Conservation (phyloP, 495 filamentous ascomycete species). For the Penicillium waksmanii region DNA sequence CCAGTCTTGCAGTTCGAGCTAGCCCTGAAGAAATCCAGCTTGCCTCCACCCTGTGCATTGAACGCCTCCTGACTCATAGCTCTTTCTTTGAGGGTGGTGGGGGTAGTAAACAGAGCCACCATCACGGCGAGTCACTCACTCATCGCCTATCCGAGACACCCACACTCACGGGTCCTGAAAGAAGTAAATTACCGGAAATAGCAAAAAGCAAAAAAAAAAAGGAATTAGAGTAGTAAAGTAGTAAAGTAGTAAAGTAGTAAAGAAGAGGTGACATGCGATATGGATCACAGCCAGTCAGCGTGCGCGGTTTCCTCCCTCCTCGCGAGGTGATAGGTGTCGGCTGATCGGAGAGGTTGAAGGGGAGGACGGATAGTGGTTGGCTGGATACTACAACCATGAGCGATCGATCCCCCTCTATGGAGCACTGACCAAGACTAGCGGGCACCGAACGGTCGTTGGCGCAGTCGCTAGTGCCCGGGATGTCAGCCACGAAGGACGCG, state of each 20-base stretch:
- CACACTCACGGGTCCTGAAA: slow-evolving; percentile 9
- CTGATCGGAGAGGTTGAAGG: slow-evolving; percentile 23
- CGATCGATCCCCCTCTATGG: slow-evolving; percentile 1
- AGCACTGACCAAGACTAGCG: slow-evolving; percentile 7
- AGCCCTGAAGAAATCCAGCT: not conserved
- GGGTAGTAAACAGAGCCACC: slow-evolving; percentile 8
- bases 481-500: slow-evolving; percentile 12
- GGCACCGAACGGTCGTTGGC: not conserved
- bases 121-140: not conserved
- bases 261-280: slow-evolving; percentile 13
- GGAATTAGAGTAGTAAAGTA: too few relatives aligned
- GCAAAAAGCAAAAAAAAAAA: slow-evolving; percentile 1
- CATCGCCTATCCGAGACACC: slow-evolving; percentile 23
- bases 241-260: not conserved
- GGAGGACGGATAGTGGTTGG: slow-evolving; percentile 14
- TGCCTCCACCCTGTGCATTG: not conserved
- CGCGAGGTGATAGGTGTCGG: slow-evolving; percentile 32
- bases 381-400: slow-evolving; percentile 5
- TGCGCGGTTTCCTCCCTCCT: slow-evolving; percentile 17
- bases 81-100: slow-evolving; percentile 7
- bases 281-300: slow-evolving; percentile 24
- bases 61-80: slow-evolving; percentile 6
- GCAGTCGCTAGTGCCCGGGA: slow-evolving; percentile 15
- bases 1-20: slow-evolving; percentile 1
- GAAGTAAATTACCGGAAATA: not conserved